A percentile compares a stretch with the other conserved stretches of the same genome.
Conservation (phyloP, 129 eudicot species). For the Rutidosis leptorrhynchoides region DNA sequence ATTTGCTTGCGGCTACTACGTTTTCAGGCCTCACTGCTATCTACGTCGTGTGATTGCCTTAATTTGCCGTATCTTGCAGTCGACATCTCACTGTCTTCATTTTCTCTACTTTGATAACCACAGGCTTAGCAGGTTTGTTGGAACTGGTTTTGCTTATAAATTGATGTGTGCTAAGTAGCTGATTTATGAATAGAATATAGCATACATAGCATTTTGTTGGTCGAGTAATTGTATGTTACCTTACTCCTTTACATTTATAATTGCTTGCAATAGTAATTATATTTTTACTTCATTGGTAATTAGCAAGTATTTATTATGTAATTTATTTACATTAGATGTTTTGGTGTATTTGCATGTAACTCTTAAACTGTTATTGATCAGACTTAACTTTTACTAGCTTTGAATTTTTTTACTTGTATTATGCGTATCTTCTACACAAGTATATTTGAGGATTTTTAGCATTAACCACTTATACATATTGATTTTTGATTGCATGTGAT, state of each 20-base stretch:
- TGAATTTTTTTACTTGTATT: not conserved
- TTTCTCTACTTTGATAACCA: not conserved
- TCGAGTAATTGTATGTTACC: not conserved
- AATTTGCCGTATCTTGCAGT: not conserved
- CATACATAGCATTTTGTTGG: no score
- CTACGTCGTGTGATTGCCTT: conserved; percentile 13
- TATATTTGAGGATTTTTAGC: conserved; percentile 5
- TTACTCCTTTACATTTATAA: no score
- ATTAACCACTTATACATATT: not conserved
- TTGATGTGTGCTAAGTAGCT: no score
- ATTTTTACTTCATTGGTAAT: not conserved
- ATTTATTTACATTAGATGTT: not conserved
- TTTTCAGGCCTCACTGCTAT: not conserved
- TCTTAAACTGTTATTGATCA: not conserved
- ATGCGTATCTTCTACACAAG: not conserved
- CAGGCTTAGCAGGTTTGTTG: no score
- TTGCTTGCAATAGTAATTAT: not conserved
- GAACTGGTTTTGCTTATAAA: no score
- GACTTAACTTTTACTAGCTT: not conserved
- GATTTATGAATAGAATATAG: no score
- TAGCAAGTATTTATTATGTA: not conserved
- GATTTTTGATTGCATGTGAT: conserved; percentile 21
- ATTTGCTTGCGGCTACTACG: conserved; percentile 18
- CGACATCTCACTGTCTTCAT: not conserved
- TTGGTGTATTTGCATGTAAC: not conserved